phyloP scores from a whole-genome alignment of 108 stramenopile genomes.

The Discostella pseudostelligera region DNA sequence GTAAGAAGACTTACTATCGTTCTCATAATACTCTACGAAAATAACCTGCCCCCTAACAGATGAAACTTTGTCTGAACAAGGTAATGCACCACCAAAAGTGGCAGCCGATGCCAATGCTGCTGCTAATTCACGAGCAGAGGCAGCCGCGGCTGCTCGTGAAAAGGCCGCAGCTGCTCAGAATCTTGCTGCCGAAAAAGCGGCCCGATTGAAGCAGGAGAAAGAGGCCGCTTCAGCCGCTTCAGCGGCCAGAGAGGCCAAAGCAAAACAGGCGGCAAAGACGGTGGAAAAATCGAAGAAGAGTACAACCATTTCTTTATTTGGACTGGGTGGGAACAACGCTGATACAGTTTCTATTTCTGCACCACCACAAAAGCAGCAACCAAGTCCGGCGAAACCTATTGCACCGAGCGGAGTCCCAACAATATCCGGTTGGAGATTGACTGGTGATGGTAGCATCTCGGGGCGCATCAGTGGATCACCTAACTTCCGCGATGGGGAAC shows the following conservation, averaged over 20 bases:
- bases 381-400: constrained; percentile 8
- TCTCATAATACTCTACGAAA: not conserved
- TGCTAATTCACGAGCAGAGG: constrained; percentile 2
- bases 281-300: constrained; percentile 30
- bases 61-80: not conserved
- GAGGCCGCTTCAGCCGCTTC: constrained; percentile 9
- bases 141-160: constrained; percentile 7
- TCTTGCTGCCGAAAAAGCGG: constrained; percentile 10
- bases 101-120: constrained; percentile 2
- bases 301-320: constrained; percentile 50
- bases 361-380: constrained; percentile 19
- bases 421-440: constrained; percentile 65
- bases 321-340: constrained; percentile 18
- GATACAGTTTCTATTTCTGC: constrained; percentile 11
- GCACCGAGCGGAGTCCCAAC: constrained; percentile 71
- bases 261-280: constrained; percentile 15
- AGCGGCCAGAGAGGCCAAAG: constrained; percentile 19
- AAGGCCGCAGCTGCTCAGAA: constrained; percentile 23
- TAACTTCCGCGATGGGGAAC: constrained; percentile 65
- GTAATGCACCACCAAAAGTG: not conserved
- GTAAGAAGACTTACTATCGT: not conserved
- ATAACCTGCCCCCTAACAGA: not conserved
- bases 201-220: constrained; percentile 11
- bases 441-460: constrained; percentile 61
- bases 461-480: constrained; percentile 63